Base-by-base conservation (phyloP, 306 rosid genomes). In the Mimosa pudica region DNA sequence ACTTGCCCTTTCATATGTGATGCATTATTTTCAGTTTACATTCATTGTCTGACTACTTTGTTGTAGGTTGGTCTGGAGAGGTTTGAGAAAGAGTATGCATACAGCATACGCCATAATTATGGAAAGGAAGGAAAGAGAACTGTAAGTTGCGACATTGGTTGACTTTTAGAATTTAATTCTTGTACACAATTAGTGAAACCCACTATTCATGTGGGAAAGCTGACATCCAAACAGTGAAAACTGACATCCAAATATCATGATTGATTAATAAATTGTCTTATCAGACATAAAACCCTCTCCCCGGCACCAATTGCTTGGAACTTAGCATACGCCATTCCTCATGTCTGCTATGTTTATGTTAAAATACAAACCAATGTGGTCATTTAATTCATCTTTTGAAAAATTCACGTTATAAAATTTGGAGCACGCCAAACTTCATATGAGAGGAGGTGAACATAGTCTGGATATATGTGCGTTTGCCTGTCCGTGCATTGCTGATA, bases 81-180 rank as follows among this genome's bases (percentile, higher is more conserved):
- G 92, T 93, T 95, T 79, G 98, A 93, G 85, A 93, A 93, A 88
- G 94, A 95, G 80, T 95, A 91, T 81, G 87, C 97, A 18, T 95
- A 95, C 81, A 52, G 81, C 87, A 85, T 93, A 73, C 94, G 96
- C 71, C 99, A 93, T 89, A 95, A 89, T 78, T 95, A 93, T 79
- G 98, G 98, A 79, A 85, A 83, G 82, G 98, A 95, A 85, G 98
- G 98, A 81, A 95, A 95, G 86, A 90, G 97, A 87, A 88, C 92
- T 67, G 98, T 95, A 91, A 84, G 97, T 80, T 74, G 51, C 85
- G 58, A 77, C 48, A 2, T 14, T 12, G 10, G 8, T 57, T 71
- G 76, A 35, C 78, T 74, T 66, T 60, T 68, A 52, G 77, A 64
- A 58, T 76, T 41, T 62, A 20, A 54, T 44, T 4, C n/a, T 2